Evolutionary conservation across 169 alveolate genomes (phyloP).

Genomic region (Plasmodium coatneyi): DNA sequence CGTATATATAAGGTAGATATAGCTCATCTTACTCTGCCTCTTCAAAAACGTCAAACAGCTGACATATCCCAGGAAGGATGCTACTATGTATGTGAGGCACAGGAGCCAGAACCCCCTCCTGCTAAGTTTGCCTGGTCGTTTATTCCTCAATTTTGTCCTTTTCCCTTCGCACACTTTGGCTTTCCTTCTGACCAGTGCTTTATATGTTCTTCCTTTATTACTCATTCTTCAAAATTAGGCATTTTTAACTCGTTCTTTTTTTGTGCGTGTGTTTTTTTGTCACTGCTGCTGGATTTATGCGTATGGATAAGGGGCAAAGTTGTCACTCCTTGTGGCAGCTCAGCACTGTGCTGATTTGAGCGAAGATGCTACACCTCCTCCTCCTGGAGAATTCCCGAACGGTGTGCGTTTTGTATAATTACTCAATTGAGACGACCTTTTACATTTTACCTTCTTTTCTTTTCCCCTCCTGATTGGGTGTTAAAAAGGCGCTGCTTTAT

Average conservation of each 20-base stretch:
- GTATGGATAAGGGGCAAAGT: background rate
- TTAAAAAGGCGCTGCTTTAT: background rate
- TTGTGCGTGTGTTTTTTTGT: background rate
- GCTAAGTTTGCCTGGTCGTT: background rate
- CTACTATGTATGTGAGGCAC: conserved; percentile 1
- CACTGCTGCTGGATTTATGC: background rate
- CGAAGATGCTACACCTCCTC: background rate
- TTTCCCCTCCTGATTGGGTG: background rate
- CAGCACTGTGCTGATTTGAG: background rate
- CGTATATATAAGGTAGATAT: background rate
- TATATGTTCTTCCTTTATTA: conserved; percentile 16
- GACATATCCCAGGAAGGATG: background rate
- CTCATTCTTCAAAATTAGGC: conserved; percentile 56
- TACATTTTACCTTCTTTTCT: background rate
- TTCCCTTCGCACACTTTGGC: background rate
- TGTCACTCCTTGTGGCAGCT: background rate
- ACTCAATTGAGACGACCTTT: background rate
- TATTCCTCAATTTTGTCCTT: background rate
- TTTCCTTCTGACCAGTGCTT: conserved; percentile 7
- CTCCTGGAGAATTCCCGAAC: background rate
- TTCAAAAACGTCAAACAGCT: conserved; percentile 13
- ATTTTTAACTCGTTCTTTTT: background rate
- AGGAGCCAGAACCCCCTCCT: background rate
- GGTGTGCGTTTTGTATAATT: background rate
- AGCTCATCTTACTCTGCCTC: conserved; percentile 6